phyloP scores from a whole-genome alignment of 1,139 yeast genomes.

The Eremothecium sinecaudum region DNA sequence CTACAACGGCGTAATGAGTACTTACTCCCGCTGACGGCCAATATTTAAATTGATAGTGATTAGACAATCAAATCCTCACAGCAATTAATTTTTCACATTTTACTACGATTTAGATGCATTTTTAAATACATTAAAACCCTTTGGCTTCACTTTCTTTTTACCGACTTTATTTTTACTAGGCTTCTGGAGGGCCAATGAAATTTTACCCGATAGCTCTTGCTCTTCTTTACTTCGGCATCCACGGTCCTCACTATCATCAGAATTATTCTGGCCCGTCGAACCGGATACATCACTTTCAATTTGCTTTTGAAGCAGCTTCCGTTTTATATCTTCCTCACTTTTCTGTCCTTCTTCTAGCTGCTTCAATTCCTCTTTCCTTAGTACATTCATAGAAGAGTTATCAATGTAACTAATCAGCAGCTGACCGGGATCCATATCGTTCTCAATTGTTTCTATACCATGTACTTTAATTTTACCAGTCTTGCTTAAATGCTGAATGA shows the following conservation, averaged over 20 bases:
- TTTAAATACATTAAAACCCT: slow-evolving; percentile 1
- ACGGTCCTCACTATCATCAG: not conserved
- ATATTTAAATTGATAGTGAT: no score
- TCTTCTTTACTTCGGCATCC: slow-evolving; percentile 1
- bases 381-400: slow-evolving; percentile 38
- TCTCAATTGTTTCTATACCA: slow-evolving; percentile 34
- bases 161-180: slow-evolving; percentile 10
- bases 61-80: no score
- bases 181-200: slow-evolving; percentile 5
- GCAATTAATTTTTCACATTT: no score
- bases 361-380: slow-evolving; percentile 33
- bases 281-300: slow-evolving; percentile 36
- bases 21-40: slow-evolving; percentile 9
- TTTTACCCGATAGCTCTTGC: slow-evolving; percentile 6
- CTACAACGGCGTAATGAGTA: slow-evolving; percentile 17
- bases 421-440: slow-evolving; percentile 29
- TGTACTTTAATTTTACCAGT: slow-evolving; percentile 52
- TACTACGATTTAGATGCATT: no score
- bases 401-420: slow-evolving; percentile 46
- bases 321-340: slow-evolving; percentile 39
- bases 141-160: slow-evolving; percentile 9
- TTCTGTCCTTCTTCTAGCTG: slow-evolving; percentile 33
- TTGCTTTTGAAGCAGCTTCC: slow-evolving; percentile 43
- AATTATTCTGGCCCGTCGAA: not conserved
- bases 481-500: slow-evolving; percentile 55